These are phyloP conservation scores for Lantana camara DNA, from an alignment of 257 asterid species.

Conservation along the genomic window DNA sequence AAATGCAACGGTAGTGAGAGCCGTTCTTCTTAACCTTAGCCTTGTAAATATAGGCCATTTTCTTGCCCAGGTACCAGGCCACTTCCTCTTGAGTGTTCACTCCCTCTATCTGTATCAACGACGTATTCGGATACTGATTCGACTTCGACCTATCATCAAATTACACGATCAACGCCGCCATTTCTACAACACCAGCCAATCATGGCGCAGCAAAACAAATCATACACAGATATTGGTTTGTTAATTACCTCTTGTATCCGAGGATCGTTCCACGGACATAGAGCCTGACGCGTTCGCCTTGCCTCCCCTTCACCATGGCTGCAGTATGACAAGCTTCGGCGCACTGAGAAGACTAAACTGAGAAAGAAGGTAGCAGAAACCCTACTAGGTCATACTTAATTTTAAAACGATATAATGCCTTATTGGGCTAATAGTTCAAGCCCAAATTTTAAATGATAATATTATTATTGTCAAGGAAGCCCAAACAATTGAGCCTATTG, in stretches of 20 bases:
- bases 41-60: conserved; percentile 79
- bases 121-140: conserved; percentile 68
- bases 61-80: conserved; percentile 61
- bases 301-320: conserved; percentile 41
- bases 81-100: conserved; percentile 72
- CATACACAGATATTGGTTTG: background rate
- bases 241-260: conserved; percentile 38
- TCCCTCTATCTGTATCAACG: conserved; percentile 62
- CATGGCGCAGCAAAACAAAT: background rate
- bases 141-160: conserved; percentile 49
- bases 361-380: background rate
- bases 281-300: conserved; percentile 39
- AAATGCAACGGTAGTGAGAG: conserved; percentile 66
- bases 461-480: too few relatives aligned
- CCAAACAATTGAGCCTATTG: background rate
- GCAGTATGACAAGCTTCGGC: background rate
- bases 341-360: background rate
- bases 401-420: background rate
- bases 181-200: conserved; percentile 1
- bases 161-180: conserved; percentile 4
- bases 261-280: conserved; percentile 43
- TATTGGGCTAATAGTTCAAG: background rate
- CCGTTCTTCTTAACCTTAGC: conserved; percentile 86
- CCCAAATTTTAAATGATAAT: too few relatives aligned
- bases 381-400: background rate